phyloP scores from a whole-genome alignment of 441 rosid genomes.

The Euphorbia schlechtendalii region DNA sequence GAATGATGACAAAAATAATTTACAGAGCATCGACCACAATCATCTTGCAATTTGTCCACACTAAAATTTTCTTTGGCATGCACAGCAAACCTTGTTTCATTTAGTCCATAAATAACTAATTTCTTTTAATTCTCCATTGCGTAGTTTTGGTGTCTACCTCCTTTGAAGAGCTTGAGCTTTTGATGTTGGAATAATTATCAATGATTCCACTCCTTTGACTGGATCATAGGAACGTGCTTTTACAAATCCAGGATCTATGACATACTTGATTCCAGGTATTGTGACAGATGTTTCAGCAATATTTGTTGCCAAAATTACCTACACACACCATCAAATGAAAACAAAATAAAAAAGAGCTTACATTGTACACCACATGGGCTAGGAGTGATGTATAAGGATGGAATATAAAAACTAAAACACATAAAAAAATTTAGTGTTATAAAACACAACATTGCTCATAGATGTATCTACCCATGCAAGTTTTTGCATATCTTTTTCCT shows the following conservation, averaged over 20 bases:
- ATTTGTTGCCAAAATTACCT: slow-evolving; percentile 94
- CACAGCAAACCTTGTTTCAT: background rate
- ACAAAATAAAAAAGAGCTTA: background rate
- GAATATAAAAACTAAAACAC: no score
- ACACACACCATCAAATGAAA: slow-evolving; percentile 9
- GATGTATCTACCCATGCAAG: background rate
- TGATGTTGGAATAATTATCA: slow-evolving; percentile 73
- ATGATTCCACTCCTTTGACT: slow-evolving; percentile 78
- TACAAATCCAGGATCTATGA: slow-evolving; percentile 88
- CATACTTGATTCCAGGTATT: slow-evolving; percentile 90
- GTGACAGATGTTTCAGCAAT: slow-evolving; percentile 98
- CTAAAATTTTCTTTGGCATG: slow-evolving; percentile 8
- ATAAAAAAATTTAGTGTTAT: background rate
- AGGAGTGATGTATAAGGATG: no score
- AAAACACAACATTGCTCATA: background rate
- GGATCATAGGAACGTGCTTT: slow-evolving; percentile 90
- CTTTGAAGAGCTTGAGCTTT: slow-evolving; percentile 94
- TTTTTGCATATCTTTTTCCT: no score
- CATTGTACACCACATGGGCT: background rate
- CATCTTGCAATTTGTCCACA: background rate
- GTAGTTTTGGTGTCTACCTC: slow-evolving; percentile 40
- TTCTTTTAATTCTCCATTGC: background rate
- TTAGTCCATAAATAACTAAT: background rate
- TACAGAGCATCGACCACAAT: background rate
- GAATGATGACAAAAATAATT: background rate